Percentiles rank a stretch among this genome's conserved stretches.
These are phyloP conservation scores for Murraya koenigii DNA, from an alignment of 345 rosid species.

Conservation along the genomic window DNA sequence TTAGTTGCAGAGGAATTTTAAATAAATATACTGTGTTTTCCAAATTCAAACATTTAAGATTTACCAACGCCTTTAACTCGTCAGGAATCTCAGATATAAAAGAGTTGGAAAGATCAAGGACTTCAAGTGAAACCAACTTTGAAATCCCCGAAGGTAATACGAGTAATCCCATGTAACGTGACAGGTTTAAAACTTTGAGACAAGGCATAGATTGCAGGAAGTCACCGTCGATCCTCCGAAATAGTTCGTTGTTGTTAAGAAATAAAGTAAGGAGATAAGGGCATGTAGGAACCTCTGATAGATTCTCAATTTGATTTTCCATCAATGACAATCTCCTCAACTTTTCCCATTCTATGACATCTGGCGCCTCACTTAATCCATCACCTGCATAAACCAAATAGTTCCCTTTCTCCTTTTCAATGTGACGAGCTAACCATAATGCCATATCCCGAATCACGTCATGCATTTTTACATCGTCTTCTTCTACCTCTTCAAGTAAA, in stretches of 20 bases:
- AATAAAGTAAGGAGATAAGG: slow-evolving; percentile 4
- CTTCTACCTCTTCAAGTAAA: no score
- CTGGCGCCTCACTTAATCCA: neutral
- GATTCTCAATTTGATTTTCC: neutral
- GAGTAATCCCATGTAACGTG: neutral
- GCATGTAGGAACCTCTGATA: neutral
- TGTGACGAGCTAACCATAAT: no score
- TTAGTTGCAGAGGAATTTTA: slow-evolving; percentile 13
- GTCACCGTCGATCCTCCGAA: neutral
- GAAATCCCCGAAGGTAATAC: slow-evolving; percentile 29
- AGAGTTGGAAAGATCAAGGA: slow-evolving; percentile 28
- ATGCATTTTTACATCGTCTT: no score
- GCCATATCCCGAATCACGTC: no score
- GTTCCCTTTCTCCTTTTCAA: no score
- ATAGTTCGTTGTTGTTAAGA: neutral
- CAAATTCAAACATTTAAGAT: slow-evolving; percentile 24
- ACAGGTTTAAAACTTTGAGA: slow-evolving; percentile 35
- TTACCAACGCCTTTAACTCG: neutral
- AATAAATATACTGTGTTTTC: neutral
- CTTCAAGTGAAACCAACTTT: slow-evolving; percentile 12
- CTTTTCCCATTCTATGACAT: neutral
- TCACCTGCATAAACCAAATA: neutral
- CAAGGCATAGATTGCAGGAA: slow-evolving; percentile 24
- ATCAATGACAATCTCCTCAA: slow-evolving; percentile 6
- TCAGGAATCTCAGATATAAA: slow-evolving; percentile 18